Conservation (phyloP, 176 grass and related monocot species). For the Saccharum spontaneum region DNA sequence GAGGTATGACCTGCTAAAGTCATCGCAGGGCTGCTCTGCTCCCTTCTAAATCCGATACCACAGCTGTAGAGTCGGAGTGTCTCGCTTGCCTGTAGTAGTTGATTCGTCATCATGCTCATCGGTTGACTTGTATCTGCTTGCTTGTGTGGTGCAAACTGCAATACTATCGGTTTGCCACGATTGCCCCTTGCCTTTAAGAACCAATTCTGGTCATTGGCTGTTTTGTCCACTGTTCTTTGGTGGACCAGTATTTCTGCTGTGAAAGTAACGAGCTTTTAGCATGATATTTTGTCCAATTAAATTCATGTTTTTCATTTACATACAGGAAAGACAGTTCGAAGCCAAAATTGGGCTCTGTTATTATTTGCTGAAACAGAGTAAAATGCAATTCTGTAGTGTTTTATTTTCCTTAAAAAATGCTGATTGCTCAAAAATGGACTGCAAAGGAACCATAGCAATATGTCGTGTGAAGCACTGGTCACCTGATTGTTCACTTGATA, state of each 20-base stretch:
- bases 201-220: not conserved
- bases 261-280: not conserved
- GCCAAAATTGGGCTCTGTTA: not conserved
- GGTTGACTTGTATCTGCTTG: constrained; percentile 11
- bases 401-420: not conserved
- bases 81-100: not conserved
- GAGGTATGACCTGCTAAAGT: not conserved
- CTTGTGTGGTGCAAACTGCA: not conserved
- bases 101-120: not conserved
- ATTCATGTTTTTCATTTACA: constrained; percentile 18
- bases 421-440: not conserved
- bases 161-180: not conserved
- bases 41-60: not conserved
- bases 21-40: not conserved
- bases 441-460: not conserved
- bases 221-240: not conserved
- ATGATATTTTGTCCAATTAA: not conserved
- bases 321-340: not conserved
- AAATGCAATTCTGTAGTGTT: not conserved
- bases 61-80: not conserved
- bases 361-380: not conserved
- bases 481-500: not conserved
- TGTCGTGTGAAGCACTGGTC: not conserved
- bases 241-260: not conserved
- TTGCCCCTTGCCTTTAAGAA: not conserved